A percentile compares a stretch with the other conserved stretches of the same genome.
These are phyloP conservation scores for Lentinus tigrinus DNA, from an alignment of 768 basidiomycete species.

Conservation along the genomic window DNA sequence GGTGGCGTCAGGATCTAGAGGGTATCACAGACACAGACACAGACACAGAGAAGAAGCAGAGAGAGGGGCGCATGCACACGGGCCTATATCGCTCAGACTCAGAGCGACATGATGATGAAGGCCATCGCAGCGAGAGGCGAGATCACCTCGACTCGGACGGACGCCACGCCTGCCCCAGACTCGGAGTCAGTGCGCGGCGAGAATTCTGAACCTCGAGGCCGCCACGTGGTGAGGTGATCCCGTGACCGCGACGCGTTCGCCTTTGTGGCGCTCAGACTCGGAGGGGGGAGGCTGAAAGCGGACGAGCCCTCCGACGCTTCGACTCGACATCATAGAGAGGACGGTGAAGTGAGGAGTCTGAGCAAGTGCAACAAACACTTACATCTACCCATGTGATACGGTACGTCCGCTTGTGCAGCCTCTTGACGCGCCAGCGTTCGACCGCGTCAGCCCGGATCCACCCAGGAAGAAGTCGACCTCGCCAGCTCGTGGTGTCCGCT, in stretches of 20 bases:
- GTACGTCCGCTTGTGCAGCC: not conserved
- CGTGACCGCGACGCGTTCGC: conserved; percentile 12
- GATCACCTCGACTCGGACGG: too few relatives aligned
- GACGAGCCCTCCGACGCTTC: too few relatives aligned
- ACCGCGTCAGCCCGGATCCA: too few relatives aligned
- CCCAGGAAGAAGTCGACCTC: too few relatives aligned
- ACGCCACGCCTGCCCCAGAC: not conserved
- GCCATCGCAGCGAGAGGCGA: too few relatives aligned
- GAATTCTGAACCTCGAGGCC: conserved; percentile 8
- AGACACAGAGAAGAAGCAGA: not conserved
- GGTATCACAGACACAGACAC: conserved; percentile 2
- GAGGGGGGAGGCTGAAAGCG: too few relatives aligned
- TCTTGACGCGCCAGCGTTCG: not conserved
- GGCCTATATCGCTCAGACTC: too few relatives aligned
- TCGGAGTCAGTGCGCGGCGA: not conserved
- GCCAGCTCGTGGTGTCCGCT: too few relatives aligned
- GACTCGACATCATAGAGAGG: too few relatives aligned
- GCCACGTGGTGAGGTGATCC: conserved; percentile 7
- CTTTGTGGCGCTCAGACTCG: not conserved
- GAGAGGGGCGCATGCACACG: not conserved
- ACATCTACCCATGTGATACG: conserved; percentile 5
- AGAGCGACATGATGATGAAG: too few relatives aligned
- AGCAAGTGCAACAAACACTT: not conserved
- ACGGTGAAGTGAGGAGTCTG: too few relatives aligned
- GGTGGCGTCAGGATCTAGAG: too few relatives aligned